phyloP scores from a whole-genome alignment of 108 stramenopile genomes.

The Discostella stelligeroides region DNA sequence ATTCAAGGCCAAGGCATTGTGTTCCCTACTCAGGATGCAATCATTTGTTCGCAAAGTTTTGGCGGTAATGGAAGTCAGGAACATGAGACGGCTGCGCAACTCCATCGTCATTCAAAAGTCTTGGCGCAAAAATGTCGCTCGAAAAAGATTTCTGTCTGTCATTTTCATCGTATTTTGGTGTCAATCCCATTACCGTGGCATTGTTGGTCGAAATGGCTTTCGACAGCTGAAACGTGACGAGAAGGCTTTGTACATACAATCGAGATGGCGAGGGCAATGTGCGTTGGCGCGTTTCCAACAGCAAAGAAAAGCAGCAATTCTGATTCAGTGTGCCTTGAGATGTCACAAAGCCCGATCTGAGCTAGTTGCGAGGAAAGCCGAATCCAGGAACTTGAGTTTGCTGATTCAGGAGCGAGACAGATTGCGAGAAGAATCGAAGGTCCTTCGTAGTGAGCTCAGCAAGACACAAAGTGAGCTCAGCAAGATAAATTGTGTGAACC shows the following conservation, averaged over 20 bases:
- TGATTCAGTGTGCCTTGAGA: slow-evolving; percentile 34
- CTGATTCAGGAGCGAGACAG: slow-evolving; percentile 30
- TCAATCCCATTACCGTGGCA: slow-evolving; percentile 35
- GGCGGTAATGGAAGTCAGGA: slow-evolving; percentile 11
- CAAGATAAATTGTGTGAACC: slow-evolving; percentile 9
- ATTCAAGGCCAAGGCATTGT: neutral
- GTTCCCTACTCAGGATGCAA: slow-evolving; percentile 35
- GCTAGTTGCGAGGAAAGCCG: slow-evolving; percentile 14
- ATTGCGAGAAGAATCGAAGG: slow-evolving; percentile 15
- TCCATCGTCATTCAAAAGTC: slow-evolving; percentile 37
- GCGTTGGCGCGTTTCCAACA: slow-evolving; percentile 6
- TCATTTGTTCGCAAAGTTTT: slow-evolving; percentile 7
- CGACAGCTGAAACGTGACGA: slow-evolving; percentile 21
- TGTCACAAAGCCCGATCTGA: slow-evolving; percentile 1
- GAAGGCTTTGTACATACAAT: slow-evolving; percentile 32
- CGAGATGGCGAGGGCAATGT: slow-evolving; percentile 25
- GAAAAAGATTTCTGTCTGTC: slow-evolving; percentile 4
- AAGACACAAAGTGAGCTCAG: too few relatives aligned
- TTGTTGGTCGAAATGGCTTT: slow-evolving; percentile 10
- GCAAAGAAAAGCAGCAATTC: slow-evolving; percentile 9
- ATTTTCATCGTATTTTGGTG: slow-evolving; percentile 26
- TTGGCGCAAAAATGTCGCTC: slow-evolving; percentile 25
- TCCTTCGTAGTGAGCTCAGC: slow-evolving; percentile 18
- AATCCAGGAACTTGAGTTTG: slow-evolving; percentile 28
- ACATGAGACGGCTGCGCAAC: slow-evolving; percentile 15